Evolutionary conservation across 2,329 filamentous ascomycete species (phyloP).

Genomic region (Aspergillus hiratsukae): DNA sequence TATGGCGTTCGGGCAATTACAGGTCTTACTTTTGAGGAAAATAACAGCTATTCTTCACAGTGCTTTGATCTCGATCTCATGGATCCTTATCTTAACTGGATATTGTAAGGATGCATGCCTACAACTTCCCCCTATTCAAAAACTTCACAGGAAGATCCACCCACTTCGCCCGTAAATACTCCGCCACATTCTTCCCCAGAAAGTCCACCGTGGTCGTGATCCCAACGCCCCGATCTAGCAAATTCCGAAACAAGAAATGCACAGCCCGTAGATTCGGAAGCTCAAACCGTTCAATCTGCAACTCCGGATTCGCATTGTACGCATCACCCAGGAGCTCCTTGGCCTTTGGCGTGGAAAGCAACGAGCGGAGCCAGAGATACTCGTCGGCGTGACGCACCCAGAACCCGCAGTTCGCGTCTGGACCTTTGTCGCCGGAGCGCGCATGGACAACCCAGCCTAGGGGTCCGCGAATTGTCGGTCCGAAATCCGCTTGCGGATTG

Average conservation of each 20-base stretch:
- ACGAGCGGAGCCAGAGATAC: slow-evolving; percentile 39
- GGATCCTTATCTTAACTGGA: neutral
- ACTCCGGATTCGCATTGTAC: slow-evolving; percentile 11
- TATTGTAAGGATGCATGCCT: neutral
- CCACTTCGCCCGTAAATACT: slow-evolving; percentile 29
- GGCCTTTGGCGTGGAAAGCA: slow-evolving; percentile 18
- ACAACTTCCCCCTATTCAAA: slow-evolving; percentile 23
- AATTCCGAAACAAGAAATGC: slow-evolving; percentile 35
- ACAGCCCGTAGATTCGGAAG: slow-evolving; percentile 39
- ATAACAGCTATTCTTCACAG: neutral
- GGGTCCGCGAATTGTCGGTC: slow-evolving; percentile 18
- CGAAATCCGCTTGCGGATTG: slow-evolving; percentile 13
- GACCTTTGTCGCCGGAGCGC: slow-evolving; percentile 43
- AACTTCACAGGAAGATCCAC: slow-evolving; percentile 33
- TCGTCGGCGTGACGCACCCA: slow-evolving; percentile 42
- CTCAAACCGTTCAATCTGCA: slow-evolving; percentile 43
- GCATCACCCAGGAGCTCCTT: slow-evolving; percentile 21
- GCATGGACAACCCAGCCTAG: slow-evolving; percentile 35
- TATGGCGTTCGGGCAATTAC: neutral
- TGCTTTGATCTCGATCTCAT: neutral
- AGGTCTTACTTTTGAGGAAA: neutral
- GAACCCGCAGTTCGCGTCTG: slow-evolving; percentile 45
- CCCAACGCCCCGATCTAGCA: slow-evolving; percentile 32
- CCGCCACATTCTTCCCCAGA: slow-evolving; percentile 36
- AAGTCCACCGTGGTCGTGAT: slow-evolving; percentile 32